Conservation (phyloP, 2,329 filamentous ascomycete genomes). For the Alternaria brassicae region DNA sequence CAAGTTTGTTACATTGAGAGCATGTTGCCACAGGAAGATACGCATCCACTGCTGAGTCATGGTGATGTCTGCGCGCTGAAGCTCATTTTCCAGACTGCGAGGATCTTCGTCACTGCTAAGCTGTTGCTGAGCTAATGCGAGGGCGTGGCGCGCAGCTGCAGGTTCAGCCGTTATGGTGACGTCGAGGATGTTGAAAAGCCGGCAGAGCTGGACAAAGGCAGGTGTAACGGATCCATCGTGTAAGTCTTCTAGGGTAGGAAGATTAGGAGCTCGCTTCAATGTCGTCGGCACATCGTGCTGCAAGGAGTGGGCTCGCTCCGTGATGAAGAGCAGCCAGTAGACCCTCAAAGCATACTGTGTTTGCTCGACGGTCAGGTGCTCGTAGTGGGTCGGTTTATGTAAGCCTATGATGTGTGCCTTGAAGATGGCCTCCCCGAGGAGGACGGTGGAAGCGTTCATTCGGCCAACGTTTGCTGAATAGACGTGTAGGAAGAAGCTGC, state of each 20-base stretch:
- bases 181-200: constrained; percentile 45
- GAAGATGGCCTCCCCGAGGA: constrained; percentile 44
- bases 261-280: constrained; percentile 39
- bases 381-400: constrained; percentile 37
- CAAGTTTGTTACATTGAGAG: constrained; percentile 44
- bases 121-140: constrained; percentile 43
- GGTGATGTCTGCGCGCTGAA: constrained; percentile 47
- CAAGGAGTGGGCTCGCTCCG: constrained; percentile 46
- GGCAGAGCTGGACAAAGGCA: constrained; percentile 45
- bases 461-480: constrained; percentile 47
- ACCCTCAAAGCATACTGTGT: constrained; percentile 40
- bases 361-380: constrained; percentile 33
- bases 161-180: constrained; percentile 45
- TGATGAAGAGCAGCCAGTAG: constrained; percentile 50
- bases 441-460: constrained; percentile 43
- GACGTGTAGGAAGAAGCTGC: constrained; percentile 46
- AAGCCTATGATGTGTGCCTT: constrained; percentile 46
- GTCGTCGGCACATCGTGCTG: constrained; percentile 47
- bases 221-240: constrained; percentile 43
- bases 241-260: constrained; percentile 39
- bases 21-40: constrained; percentile 48
- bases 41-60: constrained; percentile 51
- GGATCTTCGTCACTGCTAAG: constrained; percentile 40
- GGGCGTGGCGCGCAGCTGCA: constrained; percentile 36
- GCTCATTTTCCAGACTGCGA: constrained; percentile 42